A percentile compares a stretch with the other conserved stretches of the same genome.
phyloP scores from a whole-genome alignment of 371 early-diverging fungal species.

The Mycotypha africana region DNA sequence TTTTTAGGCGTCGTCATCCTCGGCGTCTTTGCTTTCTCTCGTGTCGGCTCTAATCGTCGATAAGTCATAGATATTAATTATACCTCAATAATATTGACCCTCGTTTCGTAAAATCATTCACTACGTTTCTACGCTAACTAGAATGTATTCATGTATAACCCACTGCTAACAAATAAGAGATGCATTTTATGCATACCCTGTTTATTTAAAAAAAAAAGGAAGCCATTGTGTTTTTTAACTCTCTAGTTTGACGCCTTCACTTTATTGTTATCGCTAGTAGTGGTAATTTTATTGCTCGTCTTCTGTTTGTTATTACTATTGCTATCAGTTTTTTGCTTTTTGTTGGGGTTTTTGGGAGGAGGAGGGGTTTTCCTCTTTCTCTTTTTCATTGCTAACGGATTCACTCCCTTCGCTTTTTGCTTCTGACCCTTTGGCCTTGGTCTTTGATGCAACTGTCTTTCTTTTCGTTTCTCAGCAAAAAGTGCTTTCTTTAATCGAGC shows the following conservation, averaged over 20 bases:
- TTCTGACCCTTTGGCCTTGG: conserved; percentile 11
- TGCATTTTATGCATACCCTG: not conserved
- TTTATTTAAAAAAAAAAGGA: too few species aligned
- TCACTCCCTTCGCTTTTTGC: conserved; percentile 66
- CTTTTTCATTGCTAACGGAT: conserved; percentile 84
- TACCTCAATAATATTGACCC: too few species aligned
- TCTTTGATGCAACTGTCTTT: not conserved
- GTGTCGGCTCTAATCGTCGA: conserved; percentile 18
- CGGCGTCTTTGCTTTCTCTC: conserved; percentile 52
- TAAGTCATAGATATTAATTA: conserved; percentile 7
- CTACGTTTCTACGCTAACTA: too few species aligned
- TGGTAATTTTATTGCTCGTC: not conserved
- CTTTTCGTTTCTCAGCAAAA: conserved; percentile 4
- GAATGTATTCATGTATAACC: too few species aligned
- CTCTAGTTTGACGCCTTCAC: too few species aligned
- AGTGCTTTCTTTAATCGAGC: conserved; percentile 41
- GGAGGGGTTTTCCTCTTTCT: conserved; percentile 47
- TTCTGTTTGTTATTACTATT: not conserved
- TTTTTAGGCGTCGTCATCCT: conserved; percentile 55
- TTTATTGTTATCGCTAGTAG: too few species aligned
- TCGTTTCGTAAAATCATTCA: too few species aligned
- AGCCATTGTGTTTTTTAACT: too few species aligned
- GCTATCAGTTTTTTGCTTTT: conserved; percentile 17
- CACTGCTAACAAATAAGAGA: too few species aligned
- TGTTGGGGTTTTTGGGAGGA: too few species aligned